Evolutionary conservation across 139 green algal genomes (phyloP), one percentile per base, ranked within the genome.

Genomic region (Tetraselmis striata): DNA sequence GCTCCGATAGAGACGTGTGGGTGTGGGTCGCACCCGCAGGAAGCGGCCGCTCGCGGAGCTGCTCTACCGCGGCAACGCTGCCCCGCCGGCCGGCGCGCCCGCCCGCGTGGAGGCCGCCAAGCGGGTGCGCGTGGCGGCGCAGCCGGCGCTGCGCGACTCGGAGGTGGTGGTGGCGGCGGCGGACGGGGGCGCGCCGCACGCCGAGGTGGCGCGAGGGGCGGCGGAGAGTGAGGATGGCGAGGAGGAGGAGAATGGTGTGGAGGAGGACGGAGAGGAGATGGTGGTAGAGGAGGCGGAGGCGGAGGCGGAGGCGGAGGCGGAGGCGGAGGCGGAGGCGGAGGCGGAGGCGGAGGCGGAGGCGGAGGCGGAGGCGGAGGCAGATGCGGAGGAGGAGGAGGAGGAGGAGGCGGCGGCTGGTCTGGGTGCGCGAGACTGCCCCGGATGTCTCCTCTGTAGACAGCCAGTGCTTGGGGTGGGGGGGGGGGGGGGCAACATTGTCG

Each of bases 241-340:
- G 32, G 82, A 80, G 30, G 76, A 81, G 29, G 79, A 80, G 77
- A 59, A 77, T 1, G 30, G 25, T 30, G 28, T 45, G 26, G 28
- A 31, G 32, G 23, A 29, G 1, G 24, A n/a, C 5, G 77, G 80
- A 25, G 32, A 32, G 27, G 79, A 25, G 0, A 77, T 31, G 28
- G 28, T 29, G 24, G 83, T 0, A 18, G 77, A 45, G 1, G 77
- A 77, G 30, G 75, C 28, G 2, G 81, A n/a, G 27, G 85, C 80
- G 67, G 84, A 82, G 26, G 83, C 2, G 1, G 83, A 29, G 2
- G 67, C 76, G 5, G 84, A 31, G 31, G 79, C 85, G 23, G 79
- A 32, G 26, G 45, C 1, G 29, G 77, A 29, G 79, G 26, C 24
- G 76, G 32, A 45, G 31, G 79, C 24, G 32, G 82, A 59, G 82